phyloP scores from a whole-genome alignment of 1,284 basidiomycete species.

The Trichosporon sp. region DNA sequence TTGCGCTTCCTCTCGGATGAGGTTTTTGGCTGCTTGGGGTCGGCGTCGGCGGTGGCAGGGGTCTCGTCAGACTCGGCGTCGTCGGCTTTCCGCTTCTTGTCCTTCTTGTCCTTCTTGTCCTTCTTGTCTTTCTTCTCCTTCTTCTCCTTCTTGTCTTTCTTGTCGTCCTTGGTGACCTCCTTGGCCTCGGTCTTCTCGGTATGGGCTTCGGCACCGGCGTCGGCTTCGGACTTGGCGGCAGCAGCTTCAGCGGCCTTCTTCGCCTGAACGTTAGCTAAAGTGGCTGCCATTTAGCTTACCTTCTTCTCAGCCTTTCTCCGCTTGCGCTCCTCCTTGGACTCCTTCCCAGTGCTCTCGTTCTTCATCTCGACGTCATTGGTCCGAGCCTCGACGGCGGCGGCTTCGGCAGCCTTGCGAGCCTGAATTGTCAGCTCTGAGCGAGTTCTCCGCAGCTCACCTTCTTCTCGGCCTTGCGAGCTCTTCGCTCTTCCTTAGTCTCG shows the following conservation, averaged over 20 bases:
- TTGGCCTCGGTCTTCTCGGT: conserved; percentile 4
- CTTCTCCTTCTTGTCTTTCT: conserved; percentile 16
- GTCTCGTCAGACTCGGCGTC: neutral
- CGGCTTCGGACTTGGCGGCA: neutral
- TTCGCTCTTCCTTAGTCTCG: conserved; percentile 11
- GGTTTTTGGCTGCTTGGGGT: too few species aligned
- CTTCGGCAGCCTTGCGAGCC: neutral
- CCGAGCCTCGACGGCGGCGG: neutral
- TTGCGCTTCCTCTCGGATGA: conserved; percentile 12
- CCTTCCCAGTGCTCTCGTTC: conserved; percentile 4
- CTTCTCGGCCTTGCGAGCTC: conserved; percentile 1
- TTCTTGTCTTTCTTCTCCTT: conserved; percentile 12
- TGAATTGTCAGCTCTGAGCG: neutral
- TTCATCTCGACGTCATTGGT: neutral
- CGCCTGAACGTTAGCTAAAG: neutral
- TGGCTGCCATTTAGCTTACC: neutral
- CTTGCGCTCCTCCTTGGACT: conserved; percentile 25
- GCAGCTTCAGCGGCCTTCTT: conserved; percentile 5
- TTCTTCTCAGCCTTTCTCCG: conserved; percentile 18
- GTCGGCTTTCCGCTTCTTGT: conserved; percentile 10
- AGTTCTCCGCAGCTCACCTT: neutral
- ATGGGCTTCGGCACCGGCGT: neutral
- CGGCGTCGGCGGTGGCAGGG: neutral
- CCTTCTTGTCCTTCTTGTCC: conserved; percentile 14
- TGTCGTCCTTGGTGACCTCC: conserved; percentile 11